Evolutionary conservation across 495 filamentous ascomycete genomes (phyloP).

Genomic region (Oidiodendron maius): DNA sequence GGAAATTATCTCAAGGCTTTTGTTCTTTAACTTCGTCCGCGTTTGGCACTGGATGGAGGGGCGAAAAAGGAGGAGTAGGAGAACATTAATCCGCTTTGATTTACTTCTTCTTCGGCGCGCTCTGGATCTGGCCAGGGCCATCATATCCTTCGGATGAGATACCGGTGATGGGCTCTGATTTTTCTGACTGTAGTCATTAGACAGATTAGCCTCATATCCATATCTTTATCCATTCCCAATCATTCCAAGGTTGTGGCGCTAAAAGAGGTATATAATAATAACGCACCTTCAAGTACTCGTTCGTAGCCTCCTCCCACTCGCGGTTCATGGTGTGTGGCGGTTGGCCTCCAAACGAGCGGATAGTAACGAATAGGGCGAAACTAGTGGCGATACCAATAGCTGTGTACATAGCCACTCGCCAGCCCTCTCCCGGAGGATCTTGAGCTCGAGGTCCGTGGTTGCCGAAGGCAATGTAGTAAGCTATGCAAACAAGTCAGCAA

Average conservation of each 20-base stretch:
- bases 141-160: slow-evolving; percentile 72
- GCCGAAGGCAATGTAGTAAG: slow-evolving; percentile 98
- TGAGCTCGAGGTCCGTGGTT: slow-evolving; percentile 84
- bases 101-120: slow-evolving; percentile 29
- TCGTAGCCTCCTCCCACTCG: slow-evolving; percentile 88
- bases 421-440: slow-evolving; percentile 74
- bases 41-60: too few species aligned
- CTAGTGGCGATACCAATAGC: slow-evolving; percentile 51
- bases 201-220: too few species aligned
- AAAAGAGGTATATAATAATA: not conserved
- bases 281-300: slow-evolving; percentile 83
- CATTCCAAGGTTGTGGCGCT: not conserved
- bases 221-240: not conserved
- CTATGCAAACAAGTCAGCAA: slow-evolving; percentile 36
- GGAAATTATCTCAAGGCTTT: too few species aligned
- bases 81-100: too few species aligned
- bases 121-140: slow-evolving; percentile 81
- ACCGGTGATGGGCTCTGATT: slow-evolving; percentile 85
- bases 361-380: slow-evolving; percentile 57
- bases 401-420: slow-evolving; percentile 68
- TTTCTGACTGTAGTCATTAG: slow-evolving; percentile 56
- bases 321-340: slow-evolving; percentile 83
- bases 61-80: too few species aligned
- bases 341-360: slow-evolving; percentile 60
- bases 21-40: too few species aligned